Evolutionary conservation across 768 basidiomycete genomes (phyloP), one percentile per base, ranked within the genome.

Genomic region (Serendipita sp.): DNA sequence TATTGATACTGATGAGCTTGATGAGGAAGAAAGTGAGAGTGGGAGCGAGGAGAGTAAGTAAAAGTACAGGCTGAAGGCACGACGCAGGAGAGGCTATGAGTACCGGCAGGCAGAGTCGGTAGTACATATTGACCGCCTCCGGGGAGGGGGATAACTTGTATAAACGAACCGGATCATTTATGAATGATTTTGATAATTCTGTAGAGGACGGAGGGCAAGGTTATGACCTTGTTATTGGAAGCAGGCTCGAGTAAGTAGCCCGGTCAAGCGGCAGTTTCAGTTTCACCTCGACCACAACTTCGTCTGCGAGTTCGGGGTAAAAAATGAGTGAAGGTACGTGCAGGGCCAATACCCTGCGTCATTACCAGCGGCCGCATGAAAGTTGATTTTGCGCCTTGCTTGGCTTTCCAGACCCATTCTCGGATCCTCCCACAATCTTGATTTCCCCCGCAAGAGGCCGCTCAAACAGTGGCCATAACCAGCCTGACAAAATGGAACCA

Each of bases 401-500:
- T 52, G 48, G 48, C 48, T 52, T 52, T 36, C 18, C 18, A 65
- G 65, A 65, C 54, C 65, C 65, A 7, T 65, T 65, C 54, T 65
- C 65, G 4, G 65, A 65, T 48, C 63, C 63, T 44, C 58, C 30
- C 32, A 62, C 58, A 41, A 44, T 63, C 63, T 63, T 47, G 52
- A 41, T 30, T 41, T 66, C 68, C 64, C 46, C 69, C 60, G 23
- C 71, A 73, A 51, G 68, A 70, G 68, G 68, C 67, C 71, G 67
- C 70, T 76, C 78, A 67, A 79, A 81, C 69, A 80, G 85, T 74
- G 71, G 78, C 65, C 83, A 87, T 38, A 82, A 86, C 47, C 81
- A 88, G 68, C 79, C 83, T 68, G 85, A 89, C 66, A 85, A 86
- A 60, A 85, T 87, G 28, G 36, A 38, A 78, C 79, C 65, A 74